These are phyloP conservation scores for Sporothrix pallida DNA, from an alignment of 2,329 filamentous ascomycete species.

Conservation along the genomic window DNA sequence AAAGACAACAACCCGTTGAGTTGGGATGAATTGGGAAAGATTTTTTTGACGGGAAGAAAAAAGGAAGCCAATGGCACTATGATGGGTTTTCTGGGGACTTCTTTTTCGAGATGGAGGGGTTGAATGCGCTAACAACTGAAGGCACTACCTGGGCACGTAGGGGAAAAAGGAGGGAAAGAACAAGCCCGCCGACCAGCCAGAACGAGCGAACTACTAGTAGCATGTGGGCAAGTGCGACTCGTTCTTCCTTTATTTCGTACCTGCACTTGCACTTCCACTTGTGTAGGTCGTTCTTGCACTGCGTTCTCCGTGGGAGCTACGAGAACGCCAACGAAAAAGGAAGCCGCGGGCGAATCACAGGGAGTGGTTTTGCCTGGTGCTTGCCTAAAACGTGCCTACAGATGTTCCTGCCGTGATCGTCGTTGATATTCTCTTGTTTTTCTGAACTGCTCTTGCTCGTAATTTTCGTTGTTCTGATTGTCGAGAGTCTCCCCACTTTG, in stretches of 20 bases:
- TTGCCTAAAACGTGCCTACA: neutral
- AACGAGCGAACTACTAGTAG: conserved; percentile 8
- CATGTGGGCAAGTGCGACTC: conserved; percentile 21
- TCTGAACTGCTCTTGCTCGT: neutral
- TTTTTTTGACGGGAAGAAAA: conserved; percentile 24
- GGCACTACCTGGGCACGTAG: neutral
- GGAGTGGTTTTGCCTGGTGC: neutral
- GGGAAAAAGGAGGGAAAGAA: conserved; percentile 1
- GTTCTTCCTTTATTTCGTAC: neutral
- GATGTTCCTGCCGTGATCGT: neutral
- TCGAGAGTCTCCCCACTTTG: no score
- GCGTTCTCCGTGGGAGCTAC: conserved; percentile 10
- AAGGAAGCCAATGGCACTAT: conserved; percentile 15
- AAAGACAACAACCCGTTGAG: neutral
- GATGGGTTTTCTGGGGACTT: conserved; percentile 22
- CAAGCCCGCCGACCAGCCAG: neutral
- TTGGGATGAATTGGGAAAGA: conserved; percentile 10
- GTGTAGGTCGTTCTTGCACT: neutral
- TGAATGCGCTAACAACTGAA: conserved; percentile 29
- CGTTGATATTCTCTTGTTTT: neutral
- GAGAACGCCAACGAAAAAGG: neutral
- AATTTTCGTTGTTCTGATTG: no score
- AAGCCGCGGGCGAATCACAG: conserved; percentile 28
- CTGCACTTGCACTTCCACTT: neutral
- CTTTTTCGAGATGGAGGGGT: conserved; percentile 30